Percentiles rank a stretch among this genome's conserved stretches.
These are phyloP conservation scores for Sclerotinia borealis DNA, from an alignment of 2,329 filamentous ascomycete genomes.

Conservation along the genomic window DNA sequence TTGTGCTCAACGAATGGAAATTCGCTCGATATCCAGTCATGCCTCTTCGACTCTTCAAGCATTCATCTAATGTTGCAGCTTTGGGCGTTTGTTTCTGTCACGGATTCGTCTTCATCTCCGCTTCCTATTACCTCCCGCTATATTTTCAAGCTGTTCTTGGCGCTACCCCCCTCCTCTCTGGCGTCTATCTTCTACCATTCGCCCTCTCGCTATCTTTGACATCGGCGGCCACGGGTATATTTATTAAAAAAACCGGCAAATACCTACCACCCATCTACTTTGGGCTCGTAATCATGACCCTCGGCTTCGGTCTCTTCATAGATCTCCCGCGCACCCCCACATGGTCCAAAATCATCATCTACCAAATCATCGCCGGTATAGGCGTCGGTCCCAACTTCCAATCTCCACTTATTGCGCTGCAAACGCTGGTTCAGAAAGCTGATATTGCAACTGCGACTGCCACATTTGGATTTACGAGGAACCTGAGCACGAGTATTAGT, in stretches of 20 bases:
- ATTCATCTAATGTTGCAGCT: slow-evolving; percentile 58
- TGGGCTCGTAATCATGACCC: slow-evolving; percentile 52
- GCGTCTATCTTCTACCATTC: slow-evolving; percentile 68
- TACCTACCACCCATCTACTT: slow-evolving; percentile 56
- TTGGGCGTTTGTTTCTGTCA: slow-evolving; percentile 66
- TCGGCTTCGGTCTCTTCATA: slow-evolving; percentile 61
- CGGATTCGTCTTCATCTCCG: slow-evolving; percentile 42
- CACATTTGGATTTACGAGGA: slow-evolving; percentile 51
- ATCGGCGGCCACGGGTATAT: slow-evolving; percentile 51
- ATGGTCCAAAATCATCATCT: slow-evolving; percentile 52
- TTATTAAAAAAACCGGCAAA: slow-evolving; percentile 58
- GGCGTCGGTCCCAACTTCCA: slow-evolving; percentile 66
- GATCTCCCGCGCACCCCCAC: slow-evolving; percentile 50
- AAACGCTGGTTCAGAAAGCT: slow-evolving; percentile 52
- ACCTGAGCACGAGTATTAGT: slow-evolving; percentile 39
- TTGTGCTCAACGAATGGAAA: slow-evolving; percentile 67
- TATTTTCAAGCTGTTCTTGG: slow-evolving; percentile 63
- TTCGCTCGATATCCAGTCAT: slow-evolving; percentile 73
- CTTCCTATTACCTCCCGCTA: slow-evolving; percentile 38
- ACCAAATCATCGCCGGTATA: slow-evolving; percentile 56
- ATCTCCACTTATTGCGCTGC: slow-evolving; percentile 60
- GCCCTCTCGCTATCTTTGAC: slow-evolving; percentile 60
- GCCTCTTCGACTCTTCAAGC: slow-evolving; percentile 65
- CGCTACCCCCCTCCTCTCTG: slow-evolving; percentile 57
- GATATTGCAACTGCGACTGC: slow-evolving; percentile 66